A percentile compares a stretch with the other conserved stretches of the same genome.
Evolutionary conservation across 768 basidiomycete species (phyloP).

Genomic region (Psilocybe subaeruginosa): DNA sequence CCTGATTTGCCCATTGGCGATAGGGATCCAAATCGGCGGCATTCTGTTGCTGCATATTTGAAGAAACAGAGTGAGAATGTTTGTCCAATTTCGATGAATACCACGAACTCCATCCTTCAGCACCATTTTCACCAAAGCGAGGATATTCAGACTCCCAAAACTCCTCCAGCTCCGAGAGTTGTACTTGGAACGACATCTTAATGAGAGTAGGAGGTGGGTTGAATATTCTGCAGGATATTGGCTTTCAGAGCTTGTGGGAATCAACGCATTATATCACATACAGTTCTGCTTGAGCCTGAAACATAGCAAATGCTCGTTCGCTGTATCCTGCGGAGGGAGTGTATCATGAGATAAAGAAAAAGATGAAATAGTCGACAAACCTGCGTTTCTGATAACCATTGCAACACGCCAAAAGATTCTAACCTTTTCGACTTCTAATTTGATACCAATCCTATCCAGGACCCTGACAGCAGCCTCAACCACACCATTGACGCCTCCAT

Average conservation of each 20-base stretch:
- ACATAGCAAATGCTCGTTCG: slow-evolving; percentile 76
- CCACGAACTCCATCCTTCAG: slow-evolving; percentile 75
- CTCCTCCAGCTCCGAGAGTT: slow-evolving; percentile 66
- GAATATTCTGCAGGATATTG: slow-evolving; percentile 53
- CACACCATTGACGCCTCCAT: slow-evolving; percentile 53
- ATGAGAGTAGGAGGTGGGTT: slow-evolving; percentile 50
- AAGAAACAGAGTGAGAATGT: background rate
- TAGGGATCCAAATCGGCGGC: slow-evolving; percentile 60
- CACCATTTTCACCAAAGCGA: slow-evolving; percentile 70
- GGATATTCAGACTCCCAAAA: slow-evolving; percentile 86
- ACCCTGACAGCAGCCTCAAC: slow-evolving; percentile 54
- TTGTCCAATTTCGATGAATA: slow-evolving; percentile 41
- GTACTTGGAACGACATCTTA: slow-evolving; percentile 44
- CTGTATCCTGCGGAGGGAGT: slow-evolving; percentile 53
- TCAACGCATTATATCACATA: slow-evolving; percentile 37
- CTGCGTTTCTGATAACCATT: slow-evolving; percentile 65
- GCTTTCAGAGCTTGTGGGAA: background rate
- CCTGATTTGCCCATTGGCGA: slow-evolving; percentile 63
- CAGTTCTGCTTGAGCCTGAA: slow-evolving; percentile 87
- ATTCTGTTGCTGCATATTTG: slow-evolving; percentile 10
- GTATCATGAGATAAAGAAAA: background rate
- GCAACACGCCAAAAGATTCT: slow-evolving; percentile 75
- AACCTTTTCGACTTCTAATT: slow-evolving; percentile 56
- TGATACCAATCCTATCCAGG: slow-evolving; percentile 38
- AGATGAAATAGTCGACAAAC: slow-evolving; percentile 34